These are phyloP conservation scores for Zhuliangozyma blackwelliae DNA, from an alignment of 1,139 yeast species.

Conservation along the genomic window DNA sequence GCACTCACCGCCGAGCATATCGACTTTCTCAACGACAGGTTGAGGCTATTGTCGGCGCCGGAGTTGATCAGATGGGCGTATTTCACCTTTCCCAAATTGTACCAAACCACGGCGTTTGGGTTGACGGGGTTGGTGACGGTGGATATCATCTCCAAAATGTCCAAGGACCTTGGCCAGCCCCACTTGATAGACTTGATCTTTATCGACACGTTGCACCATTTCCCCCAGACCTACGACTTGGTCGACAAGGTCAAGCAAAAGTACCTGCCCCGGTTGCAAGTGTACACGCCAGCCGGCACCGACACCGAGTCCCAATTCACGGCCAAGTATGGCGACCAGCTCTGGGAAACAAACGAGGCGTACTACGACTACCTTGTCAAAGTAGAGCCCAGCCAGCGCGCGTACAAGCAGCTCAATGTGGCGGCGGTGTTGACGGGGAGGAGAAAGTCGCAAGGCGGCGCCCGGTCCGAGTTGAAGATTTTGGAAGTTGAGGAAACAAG, in stretches of 20 bases:
- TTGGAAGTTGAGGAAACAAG: constrained; percentile 70
- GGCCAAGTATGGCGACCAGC: constrained; percentile 59
- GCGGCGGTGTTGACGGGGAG: constrained; percentile 91
- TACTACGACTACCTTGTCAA: constrained; percentile 83
- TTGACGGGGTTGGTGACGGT: constrained; percentile 85
- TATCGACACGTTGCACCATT: constrained; percentile 87
- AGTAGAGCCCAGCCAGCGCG: constrained; percentile 89
- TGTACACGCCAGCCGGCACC: constrained; percentile 62
- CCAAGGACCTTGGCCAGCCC: constrained; percentile 9
- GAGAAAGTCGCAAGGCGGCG: constrained; percentile 86
- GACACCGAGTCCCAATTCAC: constrained; percentile 62
- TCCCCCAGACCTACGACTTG: constrained; percentile 85
- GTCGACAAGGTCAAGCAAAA: constrained; percentile 52
- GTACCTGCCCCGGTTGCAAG: constrained; percentile 55
- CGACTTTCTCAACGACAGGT: constrained; percentile 58
- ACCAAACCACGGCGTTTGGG: constrained; percentile 94
- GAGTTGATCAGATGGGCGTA: constrained; percentile 82
- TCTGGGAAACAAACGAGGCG: constrained; percentile 83
- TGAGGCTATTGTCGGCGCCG: constrained; percentile 56
- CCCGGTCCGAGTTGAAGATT: constrained; percentile 67
- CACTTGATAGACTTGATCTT: constrained; percentile 73
- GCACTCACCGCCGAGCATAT: constrained; percentile 41
- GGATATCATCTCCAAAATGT: constrained; percentile 70
- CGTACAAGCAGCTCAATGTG: constrained; percentile 67
- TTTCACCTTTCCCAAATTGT: constrained; percentile 73